Conservation (phyloP, 2,329 filamentous ascomycete species). For the Phaeomoniella chlamydospora region DNA sequence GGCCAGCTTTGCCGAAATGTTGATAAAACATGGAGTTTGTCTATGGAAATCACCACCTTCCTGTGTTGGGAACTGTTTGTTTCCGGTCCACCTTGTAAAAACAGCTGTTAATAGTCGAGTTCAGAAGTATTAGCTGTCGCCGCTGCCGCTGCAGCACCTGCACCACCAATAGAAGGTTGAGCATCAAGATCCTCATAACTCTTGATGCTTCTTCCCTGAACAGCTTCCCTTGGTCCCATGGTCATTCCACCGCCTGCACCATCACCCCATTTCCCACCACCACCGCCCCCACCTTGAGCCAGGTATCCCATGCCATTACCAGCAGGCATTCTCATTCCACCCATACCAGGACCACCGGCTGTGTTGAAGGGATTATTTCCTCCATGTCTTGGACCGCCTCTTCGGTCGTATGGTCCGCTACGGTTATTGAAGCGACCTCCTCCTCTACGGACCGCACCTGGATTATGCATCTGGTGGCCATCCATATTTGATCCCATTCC, state of each 20-base stretch:
- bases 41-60: too few species aligned
- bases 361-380: conserved; percentile 26
- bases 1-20: too few species aligned
- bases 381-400: conserved; percentile 23
- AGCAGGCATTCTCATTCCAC: conserved; percentile 17
- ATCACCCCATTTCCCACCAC: conserved; percentile 47
- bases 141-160: conserved; percentile 9
- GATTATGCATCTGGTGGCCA: conserved; percentile 35
- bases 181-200: conserved; percentile 97
- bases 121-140: conserved; percentile 1
- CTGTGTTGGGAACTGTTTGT: too few species aligned
- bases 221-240: conserved; percentile 77
- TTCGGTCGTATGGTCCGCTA: conserved; percentile 60
- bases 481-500: conserved; percentile 31
- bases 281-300: conserved; percentile 25
- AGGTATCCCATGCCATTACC: conserved; percentile 23
- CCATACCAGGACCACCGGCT: conserved; percentile 16
- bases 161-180: conserved; percentile 20
- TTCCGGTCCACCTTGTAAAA: too few species aligned
- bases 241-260: conserved; percentile 55
- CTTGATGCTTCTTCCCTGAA: conserved; percentile 82
- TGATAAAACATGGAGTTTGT: too few species aligned
- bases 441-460: conserved; percentile 55
- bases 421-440: conserved; percentile 49
- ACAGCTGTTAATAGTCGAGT: conserved; percentile 28